phyloP scores from a whole-genome alignment of 169 alveolate genomes.

The Plasmodium gallinaceum region DNA sequence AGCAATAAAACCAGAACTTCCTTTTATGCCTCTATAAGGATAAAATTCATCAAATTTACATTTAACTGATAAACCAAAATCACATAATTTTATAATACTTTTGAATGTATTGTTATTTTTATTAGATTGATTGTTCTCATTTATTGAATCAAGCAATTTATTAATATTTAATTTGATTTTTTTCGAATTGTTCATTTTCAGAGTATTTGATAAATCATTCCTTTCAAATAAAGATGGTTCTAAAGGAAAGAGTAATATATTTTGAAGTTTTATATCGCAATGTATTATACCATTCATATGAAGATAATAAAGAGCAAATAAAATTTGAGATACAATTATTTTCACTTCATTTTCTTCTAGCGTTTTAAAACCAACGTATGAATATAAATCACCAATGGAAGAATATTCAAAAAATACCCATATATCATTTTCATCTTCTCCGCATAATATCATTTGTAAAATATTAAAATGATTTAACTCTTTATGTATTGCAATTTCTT shows the following conservation, averaged over 20 bases:
- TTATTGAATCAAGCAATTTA: constrained; percentile 42
- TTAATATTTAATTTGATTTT: constrained; percentile 26
- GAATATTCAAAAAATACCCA: constrained; percentile 79
- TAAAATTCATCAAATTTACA: constrained; percentile 59
- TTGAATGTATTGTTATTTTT: constrained; percentile 24
- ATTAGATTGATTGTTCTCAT: constrained; percentile 5
- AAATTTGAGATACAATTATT: constrained; percentile 80
- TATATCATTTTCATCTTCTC: constrained; percentile 73
- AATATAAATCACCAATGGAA: constrained; percentile 74
- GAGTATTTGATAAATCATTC: constrained; percentile 9
- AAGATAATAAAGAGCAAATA: constrained; percentile 82
- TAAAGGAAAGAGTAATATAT: constrained; percentile 80
- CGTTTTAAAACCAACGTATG: constrained; percentile 61
- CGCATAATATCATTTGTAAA: constrained; percentile 72
- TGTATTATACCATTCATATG: constrained; percentile 79
- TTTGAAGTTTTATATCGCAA: constrained; percentile 87
- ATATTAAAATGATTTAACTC: constrained; percentile 60
- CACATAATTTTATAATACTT: constrained; percentile 45
- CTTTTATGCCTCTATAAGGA: constrained; percentile 75
- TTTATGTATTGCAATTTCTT: constrained; percentile 68
- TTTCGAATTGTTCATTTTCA: background rate
- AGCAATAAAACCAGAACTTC: constrained; percentile 81
- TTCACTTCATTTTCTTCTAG: constrained; percentile 80
- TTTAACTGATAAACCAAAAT: constrained; percentile 69
- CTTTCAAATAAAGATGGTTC: constrained; percentile 26